phyloP scores from a whole-genome alignment of 2,329 filamentous ascomycete genomes.

The Hansfordia pulvinata region DNA sequence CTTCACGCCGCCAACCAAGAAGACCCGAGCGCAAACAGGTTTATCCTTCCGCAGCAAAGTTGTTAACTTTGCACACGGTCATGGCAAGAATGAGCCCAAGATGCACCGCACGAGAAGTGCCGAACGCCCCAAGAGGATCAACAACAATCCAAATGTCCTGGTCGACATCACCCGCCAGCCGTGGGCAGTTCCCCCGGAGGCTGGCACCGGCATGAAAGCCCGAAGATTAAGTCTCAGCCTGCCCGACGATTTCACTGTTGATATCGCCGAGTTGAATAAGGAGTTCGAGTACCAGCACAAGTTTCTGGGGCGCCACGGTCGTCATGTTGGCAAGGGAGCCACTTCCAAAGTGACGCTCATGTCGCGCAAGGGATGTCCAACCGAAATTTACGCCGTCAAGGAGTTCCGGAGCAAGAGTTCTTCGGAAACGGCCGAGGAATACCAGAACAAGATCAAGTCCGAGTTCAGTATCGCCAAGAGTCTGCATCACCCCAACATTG shows the following conservation, averaged over 20 bases:
- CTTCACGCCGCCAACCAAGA: conserved; percentile 29
- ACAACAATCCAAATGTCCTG: no score
- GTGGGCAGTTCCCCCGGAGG: conserved; percentile 50
- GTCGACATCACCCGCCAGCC: conserved; percentile 30
- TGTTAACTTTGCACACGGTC: conserved; percentile 26
- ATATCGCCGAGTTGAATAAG: conserved; percentile 51
- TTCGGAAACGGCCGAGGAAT: conserved; percentile 58
- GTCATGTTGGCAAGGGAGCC: conserved; percentile 67
- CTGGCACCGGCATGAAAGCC: conserved; percentile 64
- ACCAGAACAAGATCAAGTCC: conserved; percentile 80
- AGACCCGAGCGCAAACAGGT: conserved; percentile 36
- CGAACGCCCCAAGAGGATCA: conserved; percentile 16
- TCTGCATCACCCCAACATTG: conserved; percentile 75
- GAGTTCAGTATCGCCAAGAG: conserved; percentile 83
- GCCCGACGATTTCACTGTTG: conserved; percentile 61
- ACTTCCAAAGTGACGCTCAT: conserved; percentile 75
- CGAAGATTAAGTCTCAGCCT: conserved; percentile 63
- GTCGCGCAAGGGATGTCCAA: conserved; percentile 50
- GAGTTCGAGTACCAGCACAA: conserved; percentile 62
- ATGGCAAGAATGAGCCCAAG: conserved; percentile 11
- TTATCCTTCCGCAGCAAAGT: conserved; percentile 31
- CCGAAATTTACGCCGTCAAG: conserved; percentile 71
- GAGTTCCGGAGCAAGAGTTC: conserved; percentile 66
- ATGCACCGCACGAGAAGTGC: conserved; percentile 13
- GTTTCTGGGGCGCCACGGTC: conserved; percentile 58